These are phyloP conservation scores for Byssothecium circinans DNA, from an alignment of 2,329 filamentous ascomycete genomes.

Conservation along the genomic window DNA sequence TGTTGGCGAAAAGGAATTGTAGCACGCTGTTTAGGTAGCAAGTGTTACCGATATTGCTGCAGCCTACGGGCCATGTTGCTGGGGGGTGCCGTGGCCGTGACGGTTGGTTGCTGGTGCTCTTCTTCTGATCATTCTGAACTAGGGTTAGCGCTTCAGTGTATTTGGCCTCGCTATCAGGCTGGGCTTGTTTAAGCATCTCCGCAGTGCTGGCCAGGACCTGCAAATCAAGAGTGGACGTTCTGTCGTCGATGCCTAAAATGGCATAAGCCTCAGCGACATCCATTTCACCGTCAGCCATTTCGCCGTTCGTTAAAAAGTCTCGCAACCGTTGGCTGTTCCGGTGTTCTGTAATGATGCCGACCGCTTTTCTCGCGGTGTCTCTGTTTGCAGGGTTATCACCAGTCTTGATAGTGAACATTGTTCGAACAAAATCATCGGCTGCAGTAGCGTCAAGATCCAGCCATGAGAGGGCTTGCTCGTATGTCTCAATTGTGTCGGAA, in stretches of 20 bases:
- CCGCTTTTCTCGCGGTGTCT: constrained; percentile 57
- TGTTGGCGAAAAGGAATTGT: constrained; percentile 91
- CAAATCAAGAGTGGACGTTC: constrained; percentile 54
- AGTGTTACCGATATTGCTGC: constrained; percentile 94
- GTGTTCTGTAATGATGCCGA: constrained; percentile 60
- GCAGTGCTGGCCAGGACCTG: constrained; percentile 37
- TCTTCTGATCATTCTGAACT: constrained; percentile 41
- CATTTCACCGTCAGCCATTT: constrained; percentile 55
- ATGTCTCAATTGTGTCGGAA: constrained; percentile 61
- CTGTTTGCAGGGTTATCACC: constrained; percentile 54
- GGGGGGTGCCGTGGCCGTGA: constrained; percentile 29
- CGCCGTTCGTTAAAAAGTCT: constrained; percentile 57
- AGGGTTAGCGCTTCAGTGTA: constrained; percentile 53
- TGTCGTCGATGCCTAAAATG: constrained; percentile 53
- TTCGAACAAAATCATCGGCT: constrained; percentile 60
- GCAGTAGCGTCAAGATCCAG: constrained; percentile 54
- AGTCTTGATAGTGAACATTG: constrained; percentile 60
- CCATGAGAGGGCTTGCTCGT: constrained; percentile 65
- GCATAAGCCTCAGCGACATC: constrained; percentile 47
- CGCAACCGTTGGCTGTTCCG: constrained; percentile 59
- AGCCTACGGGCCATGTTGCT: constrained; percentile 73
- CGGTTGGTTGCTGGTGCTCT: constrained; percentile 22
- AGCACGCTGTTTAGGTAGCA: constrained; percentile 97
- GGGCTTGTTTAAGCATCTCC: constrained; percentile 33
- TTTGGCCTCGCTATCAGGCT: constrained; percentile 49